These are phyloP conservation scores for Sporisorium exsertum DNA, from an alignment of 1,284 basidiomycete genomes.

Conservation along the genomic window DNA sequence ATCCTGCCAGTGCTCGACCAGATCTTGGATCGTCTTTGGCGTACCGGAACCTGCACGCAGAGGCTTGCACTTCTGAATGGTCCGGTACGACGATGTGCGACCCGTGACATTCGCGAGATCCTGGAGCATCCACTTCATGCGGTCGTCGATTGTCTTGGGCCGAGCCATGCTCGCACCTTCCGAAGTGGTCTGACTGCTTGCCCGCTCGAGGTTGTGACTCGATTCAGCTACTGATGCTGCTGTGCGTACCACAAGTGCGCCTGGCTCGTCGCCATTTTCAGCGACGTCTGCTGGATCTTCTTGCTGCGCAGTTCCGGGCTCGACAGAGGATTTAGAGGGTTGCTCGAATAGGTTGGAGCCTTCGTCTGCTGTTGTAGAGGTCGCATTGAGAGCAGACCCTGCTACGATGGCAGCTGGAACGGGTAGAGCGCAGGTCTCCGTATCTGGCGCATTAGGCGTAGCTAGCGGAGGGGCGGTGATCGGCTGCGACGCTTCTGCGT, in stretches of 20 bases:
- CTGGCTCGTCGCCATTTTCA: background rate
- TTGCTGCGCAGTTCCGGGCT: background rate
- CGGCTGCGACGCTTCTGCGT: background rate
- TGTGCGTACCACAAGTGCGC: background rate
- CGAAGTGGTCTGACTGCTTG: constrained; percentile 13
- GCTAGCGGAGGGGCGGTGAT: background rate
- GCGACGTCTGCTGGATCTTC: background rate
- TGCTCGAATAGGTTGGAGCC: background rate
- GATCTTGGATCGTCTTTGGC: constrained; percentile 16
- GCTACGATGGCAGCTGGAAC: background rate
- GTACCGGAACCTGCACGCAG: constrained; percentile 9
- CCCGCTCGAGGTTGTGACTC: background rate
- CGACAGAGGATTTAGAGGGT: background rate
- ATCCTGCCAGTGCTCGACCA: constrained; percentile 39
- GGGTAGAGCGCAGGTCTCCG: background rate
- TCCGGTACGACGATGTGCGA: constrained; percentile 28
- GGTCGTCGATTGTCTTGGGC: constrained; percentile 25
- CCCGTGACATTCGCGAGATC: constrained; percentile 23
- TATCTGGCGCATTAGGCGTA: background rate
- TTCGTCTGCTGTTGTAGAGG: background rate
- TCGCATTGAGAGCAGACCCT: background rate
- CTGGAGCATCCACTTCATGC: constrained; percentile 31
- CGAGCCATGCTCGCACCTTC: constrained; percentile 5
- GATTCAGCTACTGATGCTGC: background rate
- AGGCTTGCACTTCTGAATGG: constrained; percentile 30